A percentile compares a stretch with the other conserved stretches of the same genome.
phyloP scores from a whole-genome alignment of 371 early-diverging fungal genomes.

The Thermomucor indicae-seudaticae region DNA sequence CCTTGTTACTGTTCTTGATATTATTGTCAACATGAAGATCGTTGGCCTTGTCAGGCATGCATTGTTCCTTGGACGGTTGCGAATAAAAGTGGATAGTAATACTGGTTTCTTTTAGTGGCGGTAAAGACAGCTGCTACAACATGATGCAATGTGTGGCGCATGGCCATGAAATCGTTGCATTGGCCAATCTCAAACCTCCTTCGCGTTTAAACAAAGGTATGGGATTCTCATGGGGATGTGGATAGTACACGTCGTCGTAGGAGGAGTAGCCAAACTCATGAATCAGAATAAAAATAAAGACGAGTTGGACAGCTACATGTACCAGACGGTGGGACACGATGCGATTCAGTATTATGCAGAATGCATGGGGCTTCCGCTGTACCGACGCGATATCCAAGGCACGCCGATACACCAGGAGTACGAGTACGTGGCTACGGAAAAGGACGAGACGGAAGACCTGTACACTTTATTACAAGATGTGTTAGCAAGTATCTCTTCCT shows the following conservation, averaged over 20 bases:
- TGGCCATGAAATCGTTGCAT: constrained; percentile 92
- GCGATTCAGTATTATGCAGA: constrained; percentile 82
- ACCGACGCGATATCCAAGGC: constrained; percentile 76
- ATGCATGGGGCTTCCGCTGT: constrained; percentile 91
- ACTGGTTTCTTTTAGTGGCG: constrained; percentile 72
- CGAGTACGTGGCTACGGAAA: constrained; percentile 57
- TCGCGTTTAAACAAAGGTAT: constrained; percentile 59
- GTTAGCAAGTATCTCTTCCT: constrained; percentile 38
- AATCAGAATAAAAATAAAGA: constrained; percentile 36
- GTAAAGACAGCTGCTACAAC: constrained; percentile 98
- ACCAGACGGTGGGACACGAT: constrained; percentile 98
- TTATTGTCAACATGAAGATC: constrained; percentile 22
- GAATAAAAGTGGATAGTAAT: not conserved
- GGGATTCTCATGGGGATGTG: no score
- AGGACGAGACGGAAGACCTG: constrained; percentile 98
- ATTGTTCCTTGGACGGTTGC: no score
- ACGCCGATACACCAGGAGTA: constrained; percentile 62
- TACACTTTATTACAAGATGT: constrained; percentile 69
- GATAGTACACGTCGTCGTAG: no score
- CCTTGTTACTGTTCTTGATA: not conserved
- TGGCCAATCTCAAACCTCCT: constrained; percentile 93
- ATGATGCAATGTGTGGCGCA: constrained; percentile 93
- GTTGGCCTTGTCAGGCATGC: constrained; percentile 33
- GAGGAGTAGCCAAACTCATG: no score
- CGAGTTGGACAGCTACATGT: constrained; percentile 98